phyloP scores from a whole-genome alignment of 805 yeast species.

The Yamadazyma endophytica region DNA sequence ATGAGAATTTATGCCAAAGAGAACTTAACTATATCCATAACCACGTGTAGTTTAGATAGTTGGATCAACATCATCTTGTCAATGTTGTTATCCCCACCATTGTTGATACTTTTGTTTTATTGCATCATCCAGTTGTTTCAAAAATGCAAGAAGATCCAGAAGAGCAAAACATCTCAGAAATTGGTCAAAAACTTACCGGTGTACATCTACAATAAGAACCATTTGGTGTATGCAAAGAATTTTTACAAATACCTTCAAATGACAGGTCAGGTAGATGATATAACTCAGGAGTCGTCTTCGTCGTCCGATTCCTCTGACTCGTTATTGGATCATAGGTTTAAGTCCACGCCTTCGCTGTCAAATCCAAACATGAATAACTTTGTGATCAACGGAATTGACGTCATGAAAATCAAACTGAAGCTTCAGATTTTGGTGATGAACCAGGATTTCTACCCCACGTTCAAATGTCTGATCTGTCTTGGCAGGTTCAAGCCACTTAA shows the following conservation, averaged over 20 bases:
- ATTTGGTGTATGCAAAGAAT: conserved; percentile 23
- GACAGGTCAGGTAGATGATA: conserved; percentile 23
- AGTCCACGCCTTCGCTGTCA: conserved; percentile 5
- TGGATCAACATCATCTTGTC: conserved; percentile 38
- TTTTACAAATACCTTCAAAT: conserved; percentile 26
- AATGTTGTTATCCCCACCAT: conserved; percentile 40
- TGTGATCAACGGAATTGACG: conserved; percentile 37
- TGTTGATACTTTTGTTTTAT: conserved; percentile 32
- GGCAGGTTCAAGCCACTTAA: conserved; percentile 47
- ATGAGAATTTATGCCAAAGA: conserved; percentile 9
- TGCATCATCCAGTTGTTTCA: conserved; percentile 26
- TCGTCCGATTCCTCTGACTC: conserved; percentile 4
- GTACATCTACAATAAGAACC: conserved; percentile 33
- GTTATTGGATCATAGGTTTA: conserved; percentile 1
- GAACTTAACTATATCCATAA: conserved; percentile 14
- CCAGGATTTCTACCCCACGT: conserved; percentile 37
- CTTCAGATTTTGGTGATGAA: conserved; percentile 23
- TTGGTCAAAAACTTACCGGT: conserved; percentile 34
- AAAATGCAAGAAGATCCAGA: conserved; percentile 20
- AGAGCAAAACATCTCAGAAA: conserved; percentile 23
- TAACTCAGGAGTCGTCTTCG: neutral
- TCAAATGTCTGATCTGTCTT: conserved; percentile 58
- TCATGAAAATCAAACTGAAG: conserved; percentile 15
- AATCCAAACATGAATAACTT: conserved; percentile 20
- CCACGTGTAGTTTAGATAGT: conserved; percentile 33